Conservation (phyloP, 441 rosid species). For the Gossypium gossypioides region DNA sequence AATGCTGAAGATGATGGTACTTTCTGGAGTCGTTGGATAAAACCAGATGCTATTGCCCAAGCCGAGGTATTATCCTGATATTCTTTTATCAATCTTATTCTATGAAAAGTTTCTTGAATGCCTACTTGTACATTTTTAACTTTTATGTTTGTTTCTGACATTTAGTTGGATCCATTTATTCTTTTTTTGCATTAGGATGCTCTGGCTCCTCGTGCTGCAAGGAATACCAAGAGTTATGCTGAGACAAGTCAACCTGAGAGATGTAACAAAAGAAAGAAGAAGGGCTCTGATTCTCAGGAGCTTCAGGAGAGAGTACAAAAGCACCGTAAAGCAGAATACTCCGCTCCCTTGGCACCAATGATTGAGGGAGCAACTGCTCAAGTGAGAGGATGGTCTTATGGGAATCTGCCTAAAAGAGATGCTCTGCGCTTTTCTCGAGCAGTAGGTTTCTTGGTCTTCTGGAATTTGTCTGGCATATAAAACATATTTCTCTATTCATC, state of each 20-base stretch:
- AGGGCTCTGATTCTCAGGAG: conserved; percentile 57
- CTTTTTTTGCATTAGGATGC: conserved; percentile 52
- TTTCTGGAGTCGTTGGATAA: conserved; percentile 99
- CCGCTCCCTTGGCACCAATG: conserved; percentile 53
- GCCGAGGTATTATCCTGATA: conserved; percentile 56
- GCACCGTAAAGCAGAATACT: conserved; percentile 73
- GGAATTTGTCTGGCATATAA: background rate
- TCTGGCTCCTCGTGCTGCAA: conserved; percentile 92
- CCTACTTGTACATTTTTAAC: background rate
- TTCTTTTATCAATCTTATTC: conserved; percentile 14
- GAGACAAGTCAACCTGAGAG: conserved; percentile 62
- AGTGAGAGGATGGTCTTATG: conserved; percentile 95
- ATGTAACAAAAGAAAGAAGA: conserved; percentile 78
- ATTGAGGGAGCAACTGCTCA: conserved; percentile 88
- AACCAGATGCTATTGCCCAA: conserved; percentile 76
- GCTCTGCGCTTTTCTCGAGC: conserved; percentile 90
- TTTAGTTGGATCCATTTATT: conserved; percentile 2
- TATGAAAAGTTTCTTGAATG: conserved; percentile 8
- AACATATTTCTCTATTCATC: background rate
- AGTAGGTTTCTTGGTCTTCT: conserved; percentile 33
- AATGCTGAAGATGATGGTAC: conserved; percentile 90
- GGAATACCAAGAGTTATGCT: conserved; percentile 80
- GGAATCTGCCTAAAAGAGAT: conserved; percentile 93
- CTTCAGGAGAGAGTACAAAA: conserved; percentile 58
- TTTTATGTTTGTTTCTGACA: background rate